A percentile compares a stretch with the other conserved stretches of the same genome.
phyloP scores from a whole-genome alignment of 176 grass and related monocot species.

The Eremochloa ophiuroides region DNA sequence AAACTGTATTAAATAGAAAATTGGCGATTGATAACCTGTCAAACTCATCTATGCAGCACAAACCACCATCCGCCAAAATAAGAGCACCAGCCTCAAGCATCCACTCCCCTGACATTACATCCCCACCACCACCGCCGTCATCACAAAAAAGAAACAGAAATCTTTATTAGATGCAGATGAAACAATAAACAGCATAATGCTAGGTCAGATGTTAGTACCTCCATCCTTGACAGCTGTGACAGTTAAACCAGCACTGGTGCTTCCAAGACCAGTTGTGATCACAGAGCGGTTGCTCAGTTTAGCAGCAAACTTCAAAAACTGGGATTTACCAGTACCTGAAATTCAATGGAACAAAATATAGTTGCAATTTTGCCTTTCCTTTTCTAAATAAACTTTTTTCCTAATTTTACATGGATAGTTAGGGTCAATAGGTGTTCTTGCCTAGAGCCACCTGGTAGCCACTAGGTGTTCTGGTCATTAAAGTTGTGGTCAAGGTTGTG shows the following conservation, averaged over 20 bases:
- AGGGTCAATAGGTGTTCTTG: no score
- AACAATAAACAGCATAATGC: constrained; percentile 12
- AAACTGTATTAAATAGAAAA: neutral
- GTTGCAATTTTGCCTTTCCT: neutral
- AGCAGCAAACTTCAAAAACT: constrained; percentile 94
- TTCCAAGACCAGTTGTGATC: constrained; percentile 88
- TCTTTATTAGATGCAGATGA: neutral
- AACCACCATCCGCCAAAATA: constrained; percentile 94
- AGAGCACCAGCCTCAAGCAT: constrained; percentile 97
- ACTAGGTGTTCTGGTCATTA: no score
- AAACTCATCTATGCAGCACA: constrained; percentile 99
- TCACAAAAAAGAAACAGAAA: neutral
- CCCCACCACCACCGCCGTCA: neutral
- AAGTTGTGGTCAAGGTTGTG: no score
- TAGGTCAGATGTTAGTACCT: constrained; percentile 53
- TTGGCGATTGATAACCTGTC: constrained; percentile 54
- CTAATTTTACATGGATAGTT: neutral
- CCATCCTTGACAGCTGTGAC: constrained; percentile 98
- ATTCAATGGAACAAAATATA: constrained; percentile 13
- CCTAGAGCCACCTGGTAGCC: no score
- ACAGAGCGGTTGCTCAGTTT: constrained; percentile 93
- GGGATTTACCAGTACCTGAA: constrained; percentile 93
- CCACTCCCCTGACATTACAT: constrained; percentile 71
- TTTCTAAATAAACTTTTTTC: neutral
- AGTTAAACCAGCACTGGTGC: constrained; percentile 94